Percentiles rank a stretch among this genome's conserved stretches.
phyloP scores from a whole-genome alignment of 768 basidiomycete genomes.

The Leccinum subtestaceum region DNA sequence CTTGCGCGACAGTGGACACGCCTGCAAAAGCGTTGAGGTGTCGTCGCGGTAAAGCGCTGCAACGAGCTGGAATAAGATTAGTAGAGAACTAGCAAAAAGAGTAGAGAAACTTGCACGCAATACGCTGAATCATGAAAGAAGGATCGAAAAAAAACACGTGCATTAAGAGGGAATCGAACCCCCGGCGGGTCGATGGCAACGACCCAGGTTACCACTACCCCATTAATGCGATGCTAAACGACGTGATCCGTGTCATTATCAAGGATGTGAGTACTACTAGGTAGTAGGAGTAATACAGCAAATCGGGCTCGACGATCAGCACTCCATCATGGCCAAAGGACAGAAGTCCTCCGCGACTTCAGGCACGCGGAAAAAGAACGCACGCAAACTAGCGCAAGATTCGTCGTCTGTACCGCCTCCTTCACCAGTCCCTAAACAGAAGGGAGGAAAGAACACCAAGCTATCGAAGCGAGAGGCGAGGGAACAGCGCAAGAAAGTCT shows the following conservation, averaged over 20 bases:
- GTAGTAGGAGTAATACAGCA: background rate
- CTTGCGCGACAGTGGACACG: no score
- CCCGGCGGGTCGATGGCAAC: slow-evolving; percentile 80
- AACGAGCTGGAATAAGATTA: slow-evolving; percentile 3
- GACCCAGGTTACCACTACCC: slow-evolving; percentile 68
- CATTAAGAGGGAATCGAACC: slow-evolving; percentile 66
- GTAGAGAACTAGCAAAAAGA: background rate
- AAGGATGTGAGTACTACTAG: background rate
- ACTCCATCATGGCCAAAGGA: slow-evolving; percentile 39
- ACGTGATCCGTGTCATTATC: background rate
- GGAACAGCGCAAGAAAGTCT: slow-evolving; percentile 80
- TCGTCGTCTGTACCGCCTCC: slow-evolving; percentile 28
- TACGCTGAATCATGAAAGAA: background rate
- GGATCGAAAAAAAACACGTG: slow-evolving; percentile 5
- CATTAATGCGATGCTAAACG: slow-evolving; percentile 20
- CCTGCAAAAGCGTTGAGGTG: slow-evolving; percentile 2
- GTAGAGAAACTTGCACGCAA: slow-evolving; percentile 13
- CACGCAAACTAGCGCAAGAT: slow-evolving; percentile 58
- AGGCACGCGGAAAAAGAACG: slow-evolving; percentile 91
- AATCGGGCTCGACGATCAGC: background rate
- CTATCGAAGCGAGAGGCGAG: slow-evolving; percentile 44
- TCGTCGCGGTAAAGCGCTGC: slow-evolving; percentile 1
- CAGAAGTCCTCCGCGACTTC: slow-evolving; percentile 79
- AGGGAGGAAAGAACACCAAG: slow-evolving; percentile 48
- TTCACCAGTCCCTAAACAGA: slow-evolving; percentile 38